Evolutionary conservation across 2,329 filamentous ascomycete species (phyloP).

Genomic region (Xylariales sp.): DNA sequence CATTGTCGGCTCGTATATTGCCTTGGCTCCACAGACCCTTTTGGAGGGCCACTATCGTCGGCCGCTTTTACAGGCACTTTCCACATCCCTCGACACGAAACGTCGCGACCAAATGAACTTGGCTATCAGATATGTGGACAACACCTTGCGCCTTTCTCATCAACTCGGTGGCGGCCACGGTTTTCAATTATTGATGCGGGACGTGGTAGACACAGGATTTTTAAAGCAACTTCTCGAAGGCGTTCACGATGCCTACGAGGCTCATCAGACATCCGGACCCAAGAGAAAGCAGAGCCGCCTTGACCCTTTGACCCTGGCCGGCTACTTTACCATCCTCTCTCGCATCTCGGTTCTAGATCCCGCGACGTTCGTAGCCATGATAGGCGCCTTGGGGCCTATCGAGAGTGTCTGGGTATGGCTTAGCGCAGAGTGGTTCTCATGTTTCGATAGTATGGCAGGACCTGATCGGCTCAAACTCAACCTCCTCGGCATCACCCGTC

Average conservation of each 20-base stretch:
- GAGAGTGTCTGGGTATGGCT: conserved; percentile 70
- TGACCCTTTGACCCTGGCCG: conserved; percentile 80
- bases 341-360: conserved; percentile 82
- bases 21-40: conserved; percentile 75
- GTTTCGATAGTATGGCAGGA: conserved; percentile 75
- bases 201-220: conserved; percentile 73
- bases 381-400: conserved; percentile 60
- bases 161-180: conserved; percentile 71
- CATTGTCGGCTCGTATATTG: conserved; percentile 76
- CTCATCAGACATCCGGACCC: conserved; percentile 85
- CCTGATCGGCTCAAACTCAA: conserved; percentile 76
- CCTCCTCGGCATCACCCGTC: conserved; percentile 76
- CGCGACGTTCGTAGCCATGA: conserved; percentile 70
- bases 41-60: conserved; percentile 66
- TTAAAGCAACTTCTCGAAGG: conserved; percentile 72
- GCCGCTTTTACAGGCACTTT: conserved; percentile 62
- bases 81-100: conserved; percentile 61
- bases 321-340: conserved; percentile 86
- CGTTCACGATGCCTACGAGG: conserved; percentile 75
- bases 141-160: conserved; percentile 72
- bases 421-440: conserved; percentile 72
- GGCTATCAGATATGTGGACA: conserved; percentile 71
- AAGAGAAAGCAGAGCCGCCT: conserved; percentile 76
- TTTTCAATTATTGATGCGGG: conserved; percentile 71
- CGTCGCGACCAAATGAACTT: conserved; percentile 69